These are phyloP conservation scores for Diplodia mutila DNA, from an alignment of 2,329 filamentous ascomycete species.

Conservation along the genomic window DNA sequence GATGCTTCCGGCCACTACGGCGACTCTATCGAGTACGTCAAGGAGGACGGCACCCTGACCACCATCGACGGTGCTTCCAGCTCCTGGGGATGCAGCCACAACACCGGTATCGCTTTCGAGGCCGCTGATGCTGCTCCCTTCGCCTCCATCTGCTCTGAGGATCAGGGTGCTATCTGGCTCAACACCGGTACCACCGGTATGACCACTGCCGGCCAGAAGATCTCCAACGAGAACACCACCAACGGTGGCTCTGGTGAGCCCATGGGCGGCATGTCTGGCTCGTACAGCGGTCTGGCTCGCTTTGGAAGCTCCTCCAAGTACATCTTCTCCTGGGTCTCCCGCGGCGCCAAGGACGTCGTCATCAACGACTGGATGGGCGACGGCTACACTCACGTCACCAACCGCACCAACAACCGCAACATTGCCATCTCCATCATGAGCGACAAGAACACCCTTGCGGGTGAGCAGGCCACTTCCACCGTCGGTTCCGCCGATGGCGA, in stretches of 20 bases:
- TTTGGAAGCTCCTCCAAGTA: slow-evolving; percentile 58
- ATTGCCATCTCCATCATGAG: slow-evolving; percentile 62
- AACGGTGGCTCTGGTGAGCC: slow-evolving; percentile 63
- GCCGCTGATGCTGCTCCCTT: slow-evolving; percentile 62
- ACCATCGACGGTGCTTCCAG: slow-evolving; percentile 58
- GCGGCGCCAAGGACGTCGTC: slow-evolving; percentile 60
- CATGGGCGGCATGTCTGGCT: slow-evolving; percentile 67
- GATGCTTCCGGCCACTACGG: slow-evolving; percentile 61
- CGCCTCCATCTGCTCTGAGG: slow-evolving; percentile 63
- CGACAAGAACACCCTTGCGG: slow-evolving; percentile 62
- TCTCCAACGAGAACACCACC: slow-evolving; percentile 65
- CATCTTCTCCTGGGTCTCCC: slow-evolving; percentile 66
- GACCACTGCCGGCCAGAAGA: slow-evolving; percentile 57
- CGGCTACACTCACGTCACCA: slow-evolving; percentile 57
- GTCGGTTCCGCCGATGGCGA: slow-evolving; percentile 60
- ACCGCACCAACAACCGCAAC: slow-evolving; percentile 62
- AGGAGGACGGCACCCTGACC: slow-evolving; percentile 53
- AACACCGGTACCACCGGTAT: slow-evolving; percentile 64
- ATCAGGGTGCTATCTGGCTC: slow-evolving; percentile 67
- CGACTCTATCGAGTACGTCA: slow-evolving; percentile 59
- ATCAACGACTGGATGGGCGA: slow-evolving; percentile 62
- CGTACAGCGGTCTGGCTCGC: slow-evolving; percentile 61
- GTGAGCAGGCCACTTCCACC: slow-evolving; percentile 57
- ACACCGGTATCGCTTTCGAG: slow-evolving; percentile 67
- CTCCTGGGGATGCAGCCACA: slow-evolving; percentile 66